phyloP scores from a whole-genome alignment of 2,329 filamentous ascomycete genomes.

The Juglanconis oblonga region DNA sequence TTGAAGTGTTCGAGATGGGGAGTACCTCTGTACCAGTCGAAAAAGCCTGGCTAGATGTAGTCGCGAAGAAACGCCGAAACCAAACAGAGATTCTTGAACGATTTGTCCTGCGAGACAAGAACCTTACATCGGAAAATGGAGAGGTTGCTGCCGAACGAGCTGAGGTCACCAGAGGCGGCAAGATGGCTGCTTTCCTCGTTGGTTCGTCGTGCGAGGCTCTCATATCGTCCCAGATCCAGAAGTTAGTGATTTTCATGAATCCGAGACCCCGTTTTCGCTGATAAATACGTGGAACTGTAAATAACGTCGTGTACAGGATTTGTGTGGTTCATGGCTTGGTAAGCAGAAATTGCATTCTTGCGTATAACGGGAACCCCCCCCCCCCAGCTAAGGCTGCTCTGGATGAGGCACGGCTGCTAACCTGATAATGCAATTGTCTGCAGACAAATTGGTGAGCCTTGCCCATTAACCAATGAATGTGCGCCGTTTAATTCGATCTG shows the following conservation, averaged over 20 bases:
- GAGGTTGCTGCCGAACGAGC: background rate
- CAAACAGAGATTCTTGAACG: background rate
- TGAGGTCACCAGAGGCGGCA: background rate
- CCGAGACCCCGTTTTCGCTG: too few relatives aligned
- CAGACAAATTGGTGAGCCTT: slow-evolving; percentile 16
- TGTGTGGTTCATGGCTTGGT: too few relatives aligned
- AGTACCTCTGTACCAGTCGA: background rate
- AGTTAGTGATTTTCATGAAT: background rate
- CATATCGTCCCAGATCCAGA: background rate
- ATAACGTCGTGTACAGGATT: too few relatives aligned
- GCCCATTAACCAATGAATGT: too few relatives aligned
- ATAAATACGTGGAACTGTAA: too few relatives aligned
- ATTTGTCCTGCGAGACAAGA: background rate
- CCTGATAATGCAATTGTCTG: too few relatives aligned
- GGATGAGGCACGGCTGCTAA: too few relatives aligned
- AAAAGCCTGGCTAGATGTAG: slow-evolving; percentile 9
- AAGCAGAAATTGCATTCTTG: too few relatives aligned
- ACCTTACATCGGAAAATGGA: background rate
- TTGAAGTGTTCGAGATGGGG: background rate
- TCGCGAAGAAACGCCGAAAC: background rate
- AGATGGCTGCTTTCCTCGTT: background rate
- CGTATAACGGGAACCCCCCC: too few relatives aligned
- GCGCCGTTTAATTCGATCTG: too few relatives aligned
- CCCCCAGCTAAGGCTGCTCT: too few relatives aligned
- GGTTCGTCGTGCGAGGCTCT: background rate